phyloP scores from a whole-genome alignment of 768 basidiomycete species.

The Lyophyllum decastes region DNA sequence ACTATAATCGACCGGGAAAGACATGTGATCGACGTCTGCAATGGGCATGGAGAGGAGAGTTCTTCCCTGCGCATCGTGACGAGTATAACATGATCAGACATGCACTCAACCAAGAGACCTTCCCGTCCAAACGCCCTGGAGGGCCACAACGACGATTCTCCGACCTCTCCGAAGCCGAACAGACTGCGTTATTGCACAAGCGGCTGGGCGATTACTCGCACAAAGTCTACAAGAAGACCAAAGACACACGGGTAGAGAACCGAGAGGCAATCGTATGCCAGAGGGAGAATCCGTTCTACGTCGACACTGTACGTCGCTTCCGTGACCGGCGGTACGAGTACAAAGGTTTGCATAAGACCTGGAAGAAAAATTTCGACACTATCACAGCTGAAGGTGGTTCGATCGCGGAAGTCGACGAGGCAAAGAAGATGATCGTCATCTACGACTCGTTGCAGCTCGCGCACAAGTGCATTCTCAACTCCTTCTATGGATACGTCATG shows the following conservation, averaged over 20 bases:
- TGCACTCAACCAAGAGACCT: slow-evolving; percentile 91
- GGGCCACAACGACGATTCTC: slow-evolving; percentile 77
- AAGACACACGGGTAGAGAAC: slow-evolving; percentile 94
- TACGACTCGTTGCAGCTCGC: slow-evolving; percentile 99
- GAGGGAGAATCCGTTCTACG: slow-evolving; percentile 97
- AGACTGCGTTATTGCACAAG: slow-evolving; percentile 91
- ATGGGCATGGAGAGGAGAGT: slow-evolving; percentile 99
- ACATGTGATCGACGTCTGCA: slow-evolving; percentile 89
- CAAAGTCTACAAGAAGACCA: slow-evolving; percentile 98
- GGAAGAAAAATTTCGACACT: slow-evolving; percentile 97
- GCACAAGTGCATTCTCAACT: slow-evolving; percentile 99
- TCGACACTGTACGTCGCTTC: slow-evolving; percentile 96
- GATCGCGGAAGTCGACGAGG: slow-evolving; percentile 90
- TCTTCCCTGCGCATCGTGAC: slow-evolving; percentile 95
- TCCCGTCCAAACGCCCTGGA: slow-evolving; percentile 79
- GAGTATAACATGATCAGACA: slow-evolving; percentile 99
- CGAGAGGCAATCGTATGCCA: slow-evolving; percentile 97
- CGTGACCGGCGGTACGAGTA: slow-evolving; percentile 98
- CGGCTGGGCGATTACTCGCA: slow-evolving; percentile 97
- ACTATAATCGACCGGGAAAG: slow-evolving; percentile 96
- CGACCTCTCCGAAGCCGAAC: slow-evolving; percentile 83
- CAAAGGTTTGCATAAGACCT: slow-evolving; percentile 97
- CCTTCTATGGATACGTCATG: slow-evolving; percentile 99
- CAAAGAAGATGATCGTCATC: slow-evolving; percentile 97
- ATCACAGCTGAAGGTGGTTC: slow-evolving; percentile 66